A percentile compares a stretch with the other conserved stretches of the same genome.
Conservation (phyloP, 1,284 basidiomycete species). For the Caloboletus firmus region DNA sequence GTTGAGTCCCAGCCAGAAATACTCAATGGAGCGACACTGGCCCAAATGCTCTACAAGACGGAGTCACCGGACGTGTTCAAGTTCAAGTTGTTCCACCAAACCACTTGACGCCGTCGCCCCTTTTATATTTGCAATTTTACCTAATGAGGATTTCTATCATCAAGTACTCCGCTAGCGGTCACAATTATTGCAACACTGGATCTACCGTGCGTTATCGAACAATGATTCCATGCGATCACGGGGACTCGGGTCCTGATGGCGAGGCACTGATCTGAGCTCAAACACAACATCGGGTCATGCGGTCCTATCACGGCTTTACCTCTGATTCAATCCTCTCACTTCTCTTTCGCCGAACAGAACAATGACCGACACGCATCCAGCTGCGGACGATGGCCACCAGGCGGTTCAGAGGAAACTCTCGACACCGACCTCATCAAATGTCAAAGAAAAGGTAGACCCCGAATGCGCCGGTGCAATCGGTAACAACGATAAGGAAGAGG, state of each 20-base stretch:
- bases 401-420: conserved; percentile 24
- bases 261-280: not conserved
- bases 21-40: not conserved
- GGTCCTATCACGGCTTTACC: not conserved
- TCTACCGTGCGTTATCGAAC: too few species aligned
- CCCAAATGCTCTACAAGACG: not conserved
- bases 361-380: conserved; percentile 21
- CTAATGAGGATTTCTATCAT: too few species aligned
- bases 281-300: conserved; percentile 1
- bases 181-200: too few species aligned
- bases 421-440: conserved; percentile 14
- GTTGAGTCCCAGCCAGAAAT: not conserved
- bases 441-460: conserved; percentile 24
- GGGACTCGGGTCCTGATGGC: not conserved
- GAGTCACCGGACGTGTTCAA: too few species aligned
- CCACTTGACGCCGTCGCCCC: too few species aligned
- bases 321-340: not conserved
- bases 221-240: conserved; percentile 14
- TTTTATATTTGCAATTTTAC: too few species aligned
- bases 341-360: not conserved
- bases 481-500: conserved; percentile 28
- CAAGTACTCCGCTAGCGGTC: too few species aligned
- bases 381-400: not conserved
- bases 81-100: too few species aligned
- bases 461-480: conserved; percentile 20